A percentile compares a stretch with the other conserved stretches of the same genome.
These are phyloP conservation scores for Eucalyptus regnans DNA, from an alignment of 345 rosid species.

Conservation along the genomic window DNA sequence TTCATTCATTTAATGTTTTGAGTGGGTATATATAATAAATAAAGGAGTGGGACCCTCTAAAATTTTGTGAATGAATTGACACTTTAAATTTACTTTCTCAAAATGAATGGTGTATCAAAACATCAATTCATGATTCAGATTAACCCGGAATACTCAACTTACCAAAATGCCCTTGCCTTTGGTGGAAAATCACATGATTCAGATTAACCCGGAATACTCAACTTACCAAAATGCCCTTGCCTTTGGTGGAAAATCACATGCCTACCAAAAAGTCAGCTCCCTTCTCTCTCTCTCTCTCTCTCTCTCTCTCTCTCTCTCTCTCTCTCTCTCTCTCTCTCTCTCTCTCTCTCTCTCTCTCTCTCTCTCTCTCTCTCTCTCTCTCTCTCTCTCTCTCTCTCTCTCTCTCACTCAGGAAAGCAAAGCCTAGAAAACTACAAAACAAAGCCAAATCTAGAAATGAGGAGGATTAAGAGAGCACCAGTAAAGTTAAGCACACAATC, in stretches of 20 bases:
- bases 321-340: no score
- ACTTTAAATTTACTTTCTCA: no score
- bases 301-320: no score
- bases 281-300: neutral
- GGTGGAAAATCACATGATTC: no score
- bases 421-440: no score
- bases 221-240: neutral
- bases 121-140: neutral
- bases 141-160: neutral
- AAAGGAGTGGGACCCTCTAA: neutral
- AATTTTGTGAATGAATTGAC: neutral
- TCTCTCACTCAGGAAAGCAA: no score
- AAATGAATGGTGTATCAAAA: neutral
- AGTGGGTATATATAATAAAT: neutral
- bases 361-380: no score
- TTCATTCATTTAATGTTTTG: neutral
- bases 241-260: neutral
- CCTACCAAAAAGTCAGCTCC: neutral
- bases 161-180: neutral
- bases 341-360: no score
- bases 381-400: no score
- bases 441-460: no score
- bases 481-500: no score
- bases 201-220: neutral
- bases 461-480: no score